Evolutionary conservation across 1,139 yeast species (phyloP).

Genomic region (Kurtzmaniella quercitrusa): DNA sequence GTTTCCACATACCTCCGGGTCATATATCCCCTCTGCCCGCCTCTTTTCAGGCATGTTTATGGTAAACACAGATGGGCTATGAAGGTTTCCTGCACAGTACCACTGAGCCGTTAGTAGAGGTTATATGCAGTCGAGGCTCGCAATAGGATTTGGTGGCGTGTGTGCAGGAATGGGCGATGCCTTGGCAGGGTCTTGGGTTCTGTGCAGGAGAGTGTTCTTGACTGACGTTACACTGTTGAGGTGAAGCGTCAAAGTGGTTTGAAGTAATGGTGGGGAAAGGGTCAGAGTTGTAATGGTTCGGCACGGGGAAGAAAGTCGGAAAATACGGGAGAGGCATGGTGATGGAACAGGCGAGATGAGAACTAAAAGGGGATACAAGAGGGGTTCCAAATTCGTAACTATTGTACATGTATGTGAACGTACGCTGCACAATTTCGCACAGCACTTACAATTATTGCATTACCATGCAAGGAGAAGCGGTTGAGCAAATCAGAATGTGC

Average conservation of each 20-base stretch:
- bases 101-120: too few relatives aligned
- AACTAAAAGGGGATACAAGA: too few relatives aligned
- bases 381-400: too few relatives aligned
- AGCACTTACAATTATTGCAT: neutral
- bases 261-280: too few relatives aligned
- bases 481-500: neutral
- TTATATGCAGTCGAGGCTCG: neutral
- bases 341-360: too few relatives aligned
- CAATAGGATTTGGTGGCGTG: too few relatives aligned
- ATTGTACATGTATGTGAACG: too few relatives aligned
- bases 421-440: neutral
- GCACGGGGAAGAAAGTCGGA: neutral
- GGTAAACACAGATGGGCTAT: too few relatives aligned
- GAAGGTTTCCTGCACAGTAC: neutral
- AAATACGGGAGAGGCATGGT: neutral
- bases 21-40: constrained; percentile 6
- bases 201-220: neutral
- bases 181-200: neutral
- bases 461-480: neutral
- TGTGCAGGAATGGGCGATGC: too few relatives aligned
- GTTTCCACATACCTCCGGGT: constrained; percentile 10
- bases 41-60: constrained; percentile 4
- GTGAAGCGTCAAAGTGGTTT: too few relatives aligned
- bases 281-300: too few relatives aligned
- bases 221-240: too few relatives aligned